phyloP scores from a whole-genome alignment of 495 filamentous ascomycete species.

The Neurospora sp. region DNA sequence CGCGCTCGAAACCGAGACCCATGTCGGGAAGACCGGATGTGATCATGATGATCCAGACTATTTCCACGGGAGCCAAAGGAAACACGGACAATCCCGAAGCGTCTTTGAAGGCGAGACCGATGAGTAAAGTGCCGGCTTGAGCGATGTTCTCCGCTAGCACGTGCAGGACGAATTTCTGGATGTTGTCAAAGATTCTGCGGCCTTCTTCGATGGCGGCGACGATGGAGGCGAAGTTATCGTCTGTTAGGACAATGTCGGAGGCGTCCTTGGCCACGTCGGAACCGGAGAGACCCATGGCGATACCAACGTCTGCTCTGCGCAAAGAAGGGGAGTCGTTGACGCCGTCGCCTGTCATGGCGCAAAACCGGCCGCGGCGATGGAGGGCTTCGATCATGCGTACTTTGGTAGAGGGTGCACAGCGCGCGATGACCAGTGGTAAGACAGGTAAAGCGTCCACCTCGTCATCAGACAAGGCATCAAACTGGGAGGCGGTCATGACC shows the following conservation, averaged over 20 bases:
- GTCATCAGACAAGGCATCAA: constrained; percentile 47
- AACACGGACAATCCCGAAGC: constrained; percentile 53
- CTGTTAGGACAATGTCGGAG: constrained; percentile 74
- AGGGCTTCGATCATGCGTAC: constrained; percentile 59
- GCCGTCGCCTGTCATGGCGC: constrained; percentile 63
- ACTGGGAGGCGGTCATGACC: constrained; percentile 53
- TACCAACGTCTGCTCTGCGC: constrained; percentile 63
- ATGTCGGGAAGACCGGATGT: constrained; percentile 67
- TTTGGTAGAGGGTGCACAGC: constrained; percentile 57
- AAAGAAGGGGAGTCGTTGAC: constrained; percentile 79
- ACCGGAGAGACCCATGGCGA: constrained; percentile 74
- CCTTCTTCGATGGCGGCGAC: constrained; percentile 66
- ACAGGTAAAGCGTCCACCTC: constrained; percentile 48
- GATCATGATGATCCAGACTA: constrained; percentile 71
- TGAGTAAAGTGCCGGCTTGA: constrained; percentile 59
- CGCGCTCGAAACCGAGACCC: constrained; percentile 62
- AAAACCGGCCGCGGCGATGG: constrained; percentile 47
- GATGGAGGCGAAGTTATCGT: constrained; percentile 78
- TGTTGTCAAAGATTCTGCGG: constrained; percentile 68
- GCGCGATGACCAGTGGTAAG: constrained; percentile 53
- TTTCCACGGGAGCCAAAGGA: constrained; percentile 62
- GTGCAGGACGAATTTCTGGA: constrained; percentile 74
- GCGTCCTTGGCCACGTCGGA: constrained; percentile 85
- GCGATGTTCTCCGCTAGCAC: constrained; percentile 64
- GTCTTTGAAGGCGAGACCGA: constrained; percentile 67